Evolutionary conservation across 164 flowering plant species (phyloP), one percentile per base, ranked within the genome.

Genomic region (grape (Vitis vinifera)): DNA sequence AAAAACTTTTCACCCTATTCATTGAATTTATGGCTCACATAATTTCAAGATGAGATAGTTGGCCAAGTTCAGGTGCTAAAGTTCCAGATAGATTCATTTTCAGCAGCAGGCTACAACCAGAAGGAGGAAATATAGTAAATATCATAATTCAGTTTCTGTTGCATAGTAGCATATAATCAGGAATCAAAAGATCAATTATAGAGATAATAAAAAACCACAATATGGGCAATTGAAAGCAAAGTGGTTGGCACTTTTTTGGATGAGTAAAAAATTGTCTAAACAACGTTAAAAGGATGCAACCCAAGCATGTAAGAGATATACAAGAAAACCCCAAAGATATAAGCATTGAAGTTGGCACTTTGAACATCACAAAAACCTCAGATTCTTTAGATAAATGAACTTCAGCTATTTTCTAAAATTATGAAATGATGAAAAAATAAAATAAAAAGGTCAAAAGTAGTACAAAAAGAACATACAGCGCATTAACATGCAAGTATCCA

Each of bases 41-140:
- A 75, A 75, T 80, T 59, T 47, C 15, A 58, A 88, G 66, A 37
- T 71, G 77, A 58, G 87, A 77, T 30, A 92, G 73, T 62, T 77
- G 79, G 29, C 93, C 90, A 52, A 90, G 72, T 71, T 86, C 88
- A 15, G 94, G 91, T 15, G 89, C 80, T 55, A 91, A 72, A 65
- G 2, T 78, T 79, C 94, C 93, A 16, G 94, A 80, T 17, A 91
- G 89, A 71, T 88, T 85, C 85, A 76, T 74, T 56, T 75, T 83
- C 15, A 90, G 76, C 68, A 92, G 73, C 57, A 72, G 88, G 69
- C 97, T 91, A 80, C 75, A 80, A 14, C 70, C 66, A 55, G 15
- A 55, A 55, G 51, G 51, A 16, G 17, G n/a, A 19, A 59, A 16
- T 11, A 37, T 66, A 44, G 58, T 23, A 50, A 48, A 55, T 10